A percentile compares a stretch with the other conserved stretches of the same genome.
Evolutionary conservation across 1,284 basidiomycete species (phyloP).

Genomic region (Malassezia obtusa): DNA sequence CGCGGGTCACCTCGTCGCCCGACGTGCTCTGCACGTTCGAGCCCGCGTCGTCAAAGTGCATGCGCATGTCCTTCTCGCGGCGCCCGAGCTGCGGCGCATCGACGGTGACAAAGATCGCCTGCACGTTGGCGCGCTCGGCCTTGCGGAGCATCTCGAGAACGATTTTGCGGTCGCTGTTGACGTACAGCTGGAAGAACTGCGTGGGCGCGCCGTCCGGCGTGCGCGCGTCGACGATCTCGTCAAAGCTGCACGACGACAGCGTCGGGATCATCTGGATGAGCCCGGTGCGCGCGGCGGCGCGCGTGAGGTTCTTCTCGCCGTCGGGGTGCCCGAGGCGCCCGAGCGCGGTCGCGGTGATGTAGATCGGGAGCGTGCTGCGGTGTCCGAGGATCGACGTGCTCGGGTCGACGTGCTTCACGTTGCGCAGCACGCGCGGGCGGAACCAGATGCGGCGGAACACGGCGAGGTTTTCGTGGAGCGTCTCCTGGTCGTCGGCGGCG

Average conservation of each 20-base stretch:
- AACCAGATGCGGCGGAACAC: constrained; percentile 92
- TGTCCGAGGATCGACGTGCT: constrained; percentile 22
- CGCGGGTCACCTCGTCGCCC: constrained; percentile 21
- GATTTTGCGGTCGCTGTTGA: constrained; percentile 62
- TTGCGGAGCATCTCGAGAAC: constrained; percentile 65
- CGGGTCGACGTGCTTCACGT: constrained; percentile 72
- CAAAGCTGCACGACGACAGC: constrained; percentile 51
- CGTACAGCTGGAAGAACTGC: constrained; percentile 59
- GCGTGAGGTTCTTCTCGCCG: constrained; percentile 78
- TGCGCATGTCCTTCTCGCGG: constrained; percentile 63
- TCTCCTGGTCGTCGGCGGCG: constrained; percentile 54
- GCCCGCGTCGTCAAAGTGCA: constrained; percentile 37
- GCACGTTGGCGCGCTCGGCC: constrained; percentile 62
- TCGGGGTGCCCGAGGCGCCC: constrained; percentile 86
- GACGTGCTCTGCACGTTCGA: constrained; percentile 47
- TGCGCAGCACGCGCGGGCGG: constrained; percentile 71
- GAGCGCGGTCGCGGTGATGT: constrained; percentile 74
- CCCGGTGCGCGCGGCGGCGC: constrained; percentile 60
- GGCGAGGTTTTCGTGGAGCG: constrained; percentile 68
- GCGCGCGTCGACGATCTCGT: constrained; percentile 59
- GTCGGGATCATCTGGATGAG: constrained; percentile 61
- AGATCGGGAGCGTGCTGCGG: constrained; percentile 47
- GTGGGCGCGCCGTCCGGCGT: constrained; percentile 54
- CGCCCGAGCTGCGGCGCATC: constrained; percentile 79
- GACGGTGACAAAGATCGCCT: constrained; percentile 78